Base-by-base conservation (phyloP, 495 filamentous ascomycete genomes). In the Lophiotrema nucula region DNA sequence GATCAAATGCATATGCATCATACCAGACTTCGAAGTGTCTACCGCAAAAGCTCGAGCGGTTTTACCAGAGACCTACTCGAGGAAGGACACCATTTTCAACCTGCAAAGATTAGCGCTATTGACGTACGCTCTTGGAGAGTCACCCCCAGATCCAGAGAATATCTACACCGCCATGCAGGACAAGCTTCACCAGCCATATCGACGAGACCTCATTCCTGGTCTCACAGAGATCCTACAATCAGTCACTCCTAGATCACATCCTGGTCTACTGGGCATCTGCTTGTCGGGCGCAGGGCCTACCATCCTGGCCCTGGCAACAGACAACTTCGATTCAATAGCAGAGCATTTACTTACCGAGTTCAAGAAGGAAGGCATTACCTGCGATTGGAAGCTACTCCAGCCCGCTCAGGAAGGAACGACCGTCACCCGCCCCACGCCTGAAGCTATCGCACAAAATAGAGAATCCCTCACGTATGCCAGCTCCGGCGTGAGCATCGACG, bases 91-190 rank as follows among this genome's bases (percentile, higher is more conserved):
- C 61, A 86, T 91, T 3, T 97, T 96, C 80, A 98, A 97, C 73
- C 77, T 96, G 52, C 93, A 97, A 70, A 82, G 93, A 54, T 87
- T 92, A 68, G 89, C 92, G 15, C 76, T 97, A 21, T 83, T 98
- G 11, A 89, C 92, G 12, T 84, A 86, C 3, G 90, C 90, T 1
- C 76, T 98, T 58, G 91, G 91, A 42, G 81, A 86, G 59, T 89
- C 86, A 15, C 93, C 93, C 5, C 92, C 91, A n/a, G 86, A 96
- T 67, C 83, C 92, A 35, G 86, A 91, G 58, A 85, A 90, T 72
- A 97, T 98, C 69, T 95, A 90, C 76, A 79, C 91, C 24, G 92
- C 89, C 24, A 98, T 98, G 93, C 91, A 96, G 73, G 93, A 98
- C 75, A 93, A 90, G 71, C 79, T 98, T 35, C 93, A 98, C 72